phyloP scores from a whole-genome alignment of 768 basidiomycete genomes.

The Tulasnella sp. region DNA sequence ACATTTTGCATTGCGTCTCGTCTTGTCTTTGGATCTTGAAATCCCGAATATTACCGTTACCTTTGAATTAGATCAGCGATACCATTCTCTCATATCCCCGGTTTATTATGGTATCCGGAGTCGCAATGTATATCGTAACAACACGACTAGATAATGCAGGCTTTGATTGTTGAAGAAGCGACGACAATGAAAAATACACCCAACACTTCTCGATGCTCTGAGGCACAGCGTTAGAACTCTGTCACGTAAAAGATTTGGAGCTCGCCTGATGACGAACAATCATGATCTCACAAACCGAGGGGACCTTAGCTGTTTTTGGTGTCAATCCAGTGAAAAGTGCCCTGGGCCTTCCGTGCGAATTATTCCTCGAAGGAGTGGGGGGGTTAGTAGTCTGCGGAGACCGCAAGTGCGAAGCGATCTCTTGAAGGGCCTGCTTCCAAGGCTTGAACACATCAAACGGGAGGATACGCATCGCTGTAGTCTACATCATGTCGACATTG shows the following conservation, averaged over 20 bases:
- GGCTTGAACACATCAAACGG: conserved; percentile 98
- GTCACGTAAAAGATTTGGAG: background rate
- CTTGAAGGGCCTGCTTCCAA: conserved; percentile 48
- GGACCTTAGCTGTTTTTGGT: conserved; percentile 89
- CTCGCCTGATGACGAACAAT: conserved; percentile 82
- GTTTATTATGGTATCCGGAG: too few relatives aligned
- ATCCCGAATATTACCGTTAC: too few relatives aligned
- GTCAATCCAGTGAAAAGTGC: conserved; percentile 76
- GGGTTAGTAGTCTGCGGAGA: conserved; percentile 33
- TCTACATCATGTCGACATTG: conserved; percentile 18
- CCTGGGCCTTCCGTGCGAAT: conserved; percentile 65
- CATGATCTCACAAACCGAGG: conserved; percentile 98
- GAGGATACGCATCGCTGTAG: conserved; percentile 78
- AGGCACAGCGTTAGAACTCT: background rate
- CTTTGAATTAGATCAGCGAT: too few relatives aligned
- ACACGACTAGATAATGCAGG: too few relatives aligned
- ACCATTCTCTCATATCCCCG: too few relatives aligned
- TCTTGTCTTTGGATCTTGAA: too few relatives aligned
- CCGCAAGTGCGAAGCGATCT: conserved; percentile 33
- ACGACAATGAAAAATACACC: too few relatives aligned
- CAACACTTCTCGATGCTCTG: conserved; percentile 10
- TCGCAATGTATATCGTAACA: too few relatives aligned
- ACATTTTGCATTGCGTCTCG: too few relatives aligned
- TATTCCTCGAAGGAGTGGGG: conserved; percentile 59
- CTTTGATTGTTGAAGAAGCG: too few relatives aligned